Base-by-base conservation (phyloP, 768 basidiomycete genomes). In the Serendipita sp. region DNA sequence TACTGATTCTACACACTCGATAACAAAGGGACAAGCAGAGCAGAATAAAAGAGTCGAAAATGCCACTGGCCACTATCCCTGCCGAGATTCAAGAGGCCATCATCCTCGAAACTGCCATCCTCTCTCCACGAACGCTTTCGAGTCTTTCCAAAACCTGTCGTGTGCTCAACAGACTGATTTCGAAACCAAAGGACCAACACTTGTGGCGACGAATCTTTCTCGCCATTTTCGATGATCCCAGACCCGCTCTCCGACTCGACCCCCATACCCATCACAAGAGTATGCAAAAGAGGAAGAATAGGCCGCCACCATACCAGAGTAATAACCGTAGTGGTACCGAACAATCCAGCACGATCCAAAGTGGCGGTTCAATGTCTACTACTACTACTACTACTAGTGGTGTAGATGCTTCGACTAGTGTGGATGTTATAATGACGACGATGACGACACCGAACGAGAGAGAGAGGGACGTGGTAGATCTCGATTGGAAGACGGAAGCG, bases 191-290 rank as follows among this genome's bases (percentile, higher is more conserved):
- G 34, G 83, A 85, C 73, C 79, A 80, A 54, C 81, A 82, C 70
- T 78, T 90, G 45, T 90, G 86, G 86, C 82, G 83, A 63, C 75
- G 80, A 63, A 75, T 88, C 63, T 88, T 85, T 72, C 79, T 85
- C 44, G 65, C 73, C 0, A 78, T 80, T 3, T 88, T 87, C 71
- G 88, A 89, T 70, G 81, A 85, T 69, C 85, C 85, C n/a, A 76
- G 81, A 18, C 48, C n/a, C 18, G 48, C 48, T 8, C 48, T 51
- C 30, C 5, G 8, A 51, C 48, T 51, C n/a, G 16, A 51, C 8
- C 30, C 48, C n/a, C n/a, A 7, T 16, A 8, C 48, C 48, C 13
- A 41, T 41, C 13, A 7, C 38, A 41, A 41, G 38, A 41, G 1
- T 1, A 23, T 23, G 23, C 23, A 41, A 5, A 41, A 41, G 13